phyloP scores from a whole-genome alignment of 1,139 yeast species.

The Taphrina betulina region DNA sequence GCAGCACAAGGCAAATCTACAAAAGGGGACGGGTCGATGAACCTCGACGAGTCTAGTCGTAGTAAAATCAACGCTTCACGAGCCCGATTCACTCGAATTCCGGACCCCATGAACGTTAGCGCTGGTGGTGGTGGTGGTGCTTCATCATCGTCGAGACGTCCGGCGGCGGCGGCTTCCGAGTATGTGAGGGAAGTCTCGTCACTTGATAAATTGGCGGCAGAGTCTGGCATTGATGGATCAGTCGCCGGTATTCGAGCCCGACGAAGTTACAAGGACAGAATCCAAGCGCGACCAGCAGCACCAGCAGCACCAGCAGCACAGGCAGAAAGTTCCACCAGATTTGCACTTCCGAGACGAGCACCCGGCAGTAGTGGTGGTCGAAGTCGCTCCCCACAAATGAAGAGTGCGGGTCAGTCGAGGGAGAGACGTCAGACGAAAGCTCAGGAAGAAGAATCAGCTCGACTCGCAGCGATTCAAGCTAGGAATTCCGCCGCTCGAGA shows the following conservation, averaged over 20 bases:
- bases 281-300: conserved; percentile 13
- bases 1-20: background rate
- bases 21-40: no score
- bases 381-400: background rate
- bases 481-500: conserved; percentile 9
- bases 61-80: conserved; percentile 1
- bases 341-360: background rate
- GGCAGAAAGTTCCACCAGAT: conserved; percentile 3
- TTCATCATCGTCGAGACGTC: background rate
- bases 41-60: no score
- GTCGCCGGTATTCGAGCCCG: conserved; percentile 14
- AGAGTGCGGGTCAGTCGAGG: background rate
- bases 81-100: background rate
- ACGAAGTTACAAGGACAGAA: conserved; percentile 17
- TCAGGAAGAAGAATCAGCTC: conserved; percentile 4
- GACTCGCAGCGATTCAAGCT: conserved; percentile 10
- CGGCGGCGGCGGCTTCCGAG: background rate
- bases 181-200: conserved; percentile 16
- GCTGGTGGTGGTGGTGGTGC: no score
- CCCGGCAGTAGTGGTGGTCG: background rate
- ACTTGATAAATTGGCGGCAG: conserved; percentile 17
- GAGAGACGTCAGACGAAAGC: conserved; percentile 2
- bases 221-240: conserved; percentile 8
- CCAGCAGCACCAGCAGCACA: background rate
- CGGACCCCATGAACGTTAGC: background rate